A percentile compares a stretch with the other conserved stretches of the same genome.
phyloP scores from a whole-genome alignment of 768 basidiomycete species.

The Tephrocybe rancida region DNA sequence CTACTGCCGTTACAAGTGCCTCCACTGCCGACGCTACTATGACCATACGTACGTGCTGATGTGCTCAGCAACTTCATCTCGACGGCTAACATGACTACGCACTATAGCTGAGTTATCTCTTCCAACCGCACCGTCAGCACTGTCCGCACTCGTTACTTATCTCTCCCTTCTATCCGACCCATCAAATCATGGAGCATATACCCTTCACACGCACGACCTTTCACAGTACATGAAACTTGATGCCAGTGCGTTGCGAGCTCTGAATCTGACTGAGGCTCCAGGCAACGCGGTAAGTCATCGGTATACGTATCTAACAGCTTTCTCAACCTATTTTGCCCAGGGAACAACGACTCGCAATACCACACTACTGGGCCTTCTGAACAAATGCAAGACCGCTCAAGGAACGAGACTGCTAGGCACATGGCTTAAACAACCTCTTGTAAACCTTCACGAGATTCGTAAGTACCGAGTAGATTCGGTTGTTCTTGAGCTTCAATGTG shows the following conservation, averaged over 20 bases:
- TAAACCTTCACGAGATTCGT: conserved; percentile 94
- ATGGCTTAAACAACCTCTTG: conserved; percentile 95
- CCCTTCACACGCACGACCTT: conserved; percentile 84
- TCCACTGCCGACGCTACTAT: conserved; percentile 52
- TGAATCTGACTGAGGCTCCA: conserved; percentile 80
- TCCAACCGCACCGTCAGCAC: conserved; percentile 76
- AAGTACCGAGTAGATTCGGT: conserved; percentile 28
- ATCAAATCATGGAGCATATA: conserved; percentile 79
- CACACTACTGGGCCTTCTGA: conserved; percentile 86
- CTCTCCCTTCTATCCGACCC: conserved; percentile 78
- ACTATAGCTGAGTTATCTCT: conserved; percentile 75
- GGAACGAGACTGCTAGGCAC: conserved; percentile 84
- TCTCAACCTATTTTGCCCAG: conserved; percentile 27
- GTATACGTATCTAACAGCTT: neutral
- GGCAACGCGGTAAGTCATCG: conserved; percentile 48
- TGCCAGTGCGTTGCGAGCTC: conserved; percentile 88
- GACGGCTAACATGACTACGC: neutral
- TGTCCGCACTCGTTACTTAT: conserved; percentile 82
- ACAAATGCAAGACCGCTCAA: conserved; percentile 96
- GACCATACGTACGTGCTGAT: conserved; percentile 54
- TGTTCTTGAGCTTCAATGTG: neutral
- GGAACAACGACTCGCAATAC: conserved; percentile 75
- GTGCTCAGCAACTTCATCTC: neutral
- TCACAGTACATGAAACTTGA: conserved; percentile 96
- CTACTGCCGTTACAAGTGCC: conserved; percentile 33